Conservation (phyloP, 106 monocot species). For the Acanthochlamys bracteata region DNA sequence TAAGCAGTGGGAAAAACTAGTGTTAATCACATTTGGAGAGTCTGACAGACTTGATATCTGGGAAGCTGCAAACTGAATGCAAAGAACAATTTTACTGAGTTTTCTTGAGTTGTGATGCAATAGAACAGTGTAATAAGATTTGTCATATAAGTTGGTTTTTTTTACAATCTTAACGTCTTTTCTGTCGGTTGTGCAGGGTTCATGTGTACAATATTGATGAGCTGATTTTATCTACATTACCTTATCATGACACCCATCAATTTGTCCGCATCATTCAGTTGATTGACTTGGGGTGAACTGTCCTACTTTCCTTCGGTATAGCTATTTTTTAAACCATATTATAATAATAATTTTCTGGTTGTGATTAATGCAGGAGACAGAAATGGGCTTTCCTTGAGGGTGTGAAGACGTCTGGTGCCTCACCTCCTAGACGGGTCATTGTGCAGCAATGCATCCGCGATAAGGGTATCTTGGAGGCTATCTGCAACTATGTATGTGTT, state of each 20-base stretch:
- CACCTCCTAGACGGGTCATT: constrained; percentile 69
- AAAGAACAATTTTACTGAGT: no score
- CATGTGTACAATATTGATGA: constrained; percentile 83
- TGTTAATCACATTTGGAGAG: no score
- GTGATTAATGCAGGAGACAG: constrained; percentile 42
- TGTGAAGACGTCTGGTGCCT: constrained; percentile 69
- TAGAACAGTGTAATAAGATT: neutral
- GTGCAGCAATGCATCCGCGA: constrained; percentile 90
- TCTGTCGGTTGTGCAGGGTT: constrained; percentile 38
- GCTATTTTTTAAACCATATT: constrained; percentile 1
- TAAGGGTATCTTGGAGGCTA: constrained; percentile 66
- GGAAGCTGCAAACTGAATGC: no score
- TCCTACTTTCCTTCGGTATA: neutral
- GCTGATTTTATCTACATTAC: constrained; percentile 62
- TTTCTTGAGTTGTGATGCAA: no score
- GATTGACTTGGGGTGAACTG: constrained; percentile 65
- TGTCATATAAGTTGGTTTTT: neutral
- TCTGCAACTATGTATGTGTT: constrained; percentile 77
- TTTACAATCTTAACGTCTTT: neutral
- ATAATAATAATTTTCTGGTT: no score
- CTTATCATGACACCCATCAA: constrained; percentile 69
- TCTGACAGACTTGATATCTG: no score
- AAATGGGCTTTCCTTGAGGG: constrained; percentile 89
- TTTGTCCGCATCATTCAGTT: constrained; percentile 86
- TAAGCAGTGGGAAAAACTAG: no score